These are phyloP conservation scores for Pisolithus sp. DNA, from an alignment of 768 basidiomycete genomes.

Conservation along the genomic window DNA sequence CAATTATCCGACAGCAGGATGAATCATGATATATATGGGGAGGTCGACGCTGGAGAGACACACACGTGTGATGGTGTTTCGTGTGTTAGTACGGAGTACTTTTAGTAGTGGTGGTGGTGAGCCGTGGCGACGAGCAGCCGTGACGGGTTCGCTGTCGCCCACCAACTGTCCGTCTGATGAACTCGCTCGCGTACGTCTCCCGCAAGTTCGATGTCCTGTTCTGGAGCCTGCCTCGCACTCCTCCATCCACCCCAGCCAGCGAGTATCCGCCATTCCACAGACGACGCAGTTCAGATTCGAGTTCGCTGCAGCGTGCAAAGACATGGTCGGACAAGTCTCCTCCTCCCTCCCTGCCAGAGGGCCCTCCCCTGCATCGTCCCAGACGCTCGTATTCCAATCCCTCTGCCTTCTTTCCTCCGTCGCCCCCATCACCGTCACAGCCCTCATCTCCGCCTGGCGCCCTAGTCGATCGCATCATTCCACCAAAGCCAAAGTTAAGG, in stretches of 20 bases:
- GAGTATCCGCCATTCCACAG: conserved; percentile 29
- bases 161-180: conserved; percentile 41
- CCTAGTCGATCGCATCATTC: conserved; percentile 23
- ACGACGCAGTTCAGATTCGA: conserved; percentile 24
- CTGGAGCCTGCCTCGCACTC: conserved; percentile 40
- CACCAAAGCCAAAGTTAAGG: conserved; percentile 33
- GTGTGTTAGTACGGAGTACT: too few relatives aligned
- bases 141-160: not conserved
- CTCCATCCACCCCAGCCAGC: conserved; percentile 49
- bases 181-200: conserved; percentile 75
- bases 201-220: conserved; percentile 77
- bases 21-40: too few relatives aligned
- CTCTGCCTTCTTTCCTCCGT: conserved; percentile 39
- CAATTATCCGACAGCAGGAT: too few relatives aligned
- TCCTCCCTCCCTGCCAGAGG: conserved; percentile 28
- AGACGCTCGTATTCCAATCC: conserved; percentile 64
- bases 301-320: conserved; percentile 40
- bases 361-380: conserved; percentile 26
- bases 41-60: too few relatives aligned
- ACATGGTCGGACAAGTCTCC: conserved; percentile 55
- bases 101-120: too few relatives aligned
- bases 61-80: too few relatives aligned
- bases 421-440: conserved; percentile 24
- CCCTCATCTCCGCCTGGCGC: conserved; percentile 16
- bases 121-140: too few relatives aligned